phyloP scores from a whole-genome alignment of 2,329 filamentous ascomycete genomes.

The Monosporascus sp. region DNA sequence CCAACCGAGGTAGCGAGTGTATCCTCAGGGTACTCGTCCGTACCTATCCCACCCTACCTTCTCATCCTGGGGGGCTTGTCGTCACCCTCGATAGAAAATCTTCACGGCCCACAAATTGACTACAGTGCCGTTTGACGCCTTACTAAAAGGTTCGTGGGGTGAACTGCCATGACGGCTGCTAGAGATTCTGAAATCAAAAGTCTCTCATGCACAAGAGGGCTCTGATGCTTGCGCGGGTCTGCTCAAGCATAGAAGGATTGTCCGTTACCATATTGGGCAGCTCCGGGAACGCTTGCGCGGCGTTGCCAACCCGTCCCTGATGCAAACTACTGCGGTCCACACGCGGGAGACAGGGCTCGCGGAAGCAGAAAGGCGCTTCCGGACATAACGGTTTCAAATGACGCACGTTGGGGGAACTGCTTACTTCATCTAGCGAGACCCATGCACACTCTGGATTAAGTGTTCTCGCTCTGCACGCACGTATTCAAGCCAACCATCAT shows the following conservation, averaged over 20 bases:
- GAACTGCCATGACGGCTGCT: background rate
- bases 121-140: background rate
- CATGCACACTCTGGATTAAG: constrained; percentile 21
- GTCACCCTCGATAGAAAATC: background rate
- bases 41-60: constrained; percentile 8
- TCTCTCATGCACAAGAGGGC: background rate
- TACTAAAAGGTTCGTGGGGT: background rate
- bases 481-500: too few species aligned
- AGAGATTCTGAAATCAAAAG: background rate
- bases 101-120: background rate
- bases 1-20: constrained; percentile 10
- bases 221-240: background rate
- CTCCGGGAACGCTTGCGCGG: constrained; percentile 17
- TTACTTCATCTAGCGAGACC: too few species aligned
- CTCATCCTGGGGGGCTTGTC: background rate
- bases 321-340: constrained; percentile 29
- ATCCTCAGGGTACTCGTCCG: constrained; percentile 13
- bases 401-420: constrained; percentile 27
- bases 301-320: constrained; percentile 26
- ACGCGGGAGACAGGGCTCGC: constrained; percentile 34
- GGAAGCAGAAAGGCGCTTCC: constrained; percentile 35
- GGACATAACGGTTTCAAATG: constrained; percentile 32
- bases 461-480: constrained; percentile 5
- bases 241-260: constrained; percentile 9
- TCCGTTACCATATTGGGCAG: constrained; percentile 19